Base-by-base conservation (phyloP, 2,329 filamentous ascomycete species). In the Metarhizium sp. region DNA sequence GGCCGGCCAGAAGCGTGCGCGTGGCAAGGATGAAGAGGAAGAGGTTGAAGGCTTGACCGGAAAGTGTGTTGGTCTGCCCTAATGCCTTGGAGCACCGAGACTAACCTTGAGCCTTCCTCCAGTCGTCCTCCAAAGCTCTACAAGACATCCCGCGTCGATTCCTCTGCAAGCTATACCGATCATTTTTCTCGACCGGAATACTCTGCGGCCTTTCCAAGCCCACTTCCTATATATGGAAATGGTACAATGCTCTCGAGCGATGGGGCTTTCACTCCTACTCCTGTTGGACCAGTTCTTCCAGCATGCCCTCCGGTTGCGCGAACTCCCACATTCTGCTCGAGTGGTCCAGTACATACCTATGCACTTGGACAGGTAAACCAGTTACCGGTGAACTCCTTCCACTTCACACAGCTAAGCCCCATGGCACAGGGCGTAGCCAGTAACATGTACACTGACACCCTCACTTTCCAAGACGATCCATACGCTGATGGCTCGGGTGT, bases 61-160 rank as follows among this genome's bases (percentile, higher is more conserved):
- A 51, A 53, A 45, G 55, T 56, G 51, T 51, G 55, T 53, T 56
- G 20, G 51, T 56, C 55, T 51, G 36, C 51, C 55, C 51, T 18
- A 48, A 29, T 46, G 45, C 45, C 40, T 38, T 34, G 42, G 51
- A 53, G 51, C 53, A 42, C 30, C 20, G 20, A 53, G 51, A 56
- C 55, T 56, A 51, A 56, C 51, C 45, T 30, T 48, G 45, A 14
- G 20, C 25, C 45, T 48, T 46, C 20, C 20, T 32, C 20, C 45
- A 48, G 45, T 18, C 45, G 16, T 48, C 25, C 30, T 30, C 25
- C 25, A 30, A 30, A 14, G 25, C 45, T 48, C 10, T 7, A 48
- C 8, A 30, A 29, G 11, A 30, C 13, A 29, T 48, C 6, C 20
- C 20, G 7, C 25, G 20, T 30, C 25, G 3, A 30, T 30, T 10